These are phyloP conservation scores for Rhynchosporium agropyri DNA, from an alignment of 2,329 filamentous ascomycete species.

Conservation along the genomic window DNA sequence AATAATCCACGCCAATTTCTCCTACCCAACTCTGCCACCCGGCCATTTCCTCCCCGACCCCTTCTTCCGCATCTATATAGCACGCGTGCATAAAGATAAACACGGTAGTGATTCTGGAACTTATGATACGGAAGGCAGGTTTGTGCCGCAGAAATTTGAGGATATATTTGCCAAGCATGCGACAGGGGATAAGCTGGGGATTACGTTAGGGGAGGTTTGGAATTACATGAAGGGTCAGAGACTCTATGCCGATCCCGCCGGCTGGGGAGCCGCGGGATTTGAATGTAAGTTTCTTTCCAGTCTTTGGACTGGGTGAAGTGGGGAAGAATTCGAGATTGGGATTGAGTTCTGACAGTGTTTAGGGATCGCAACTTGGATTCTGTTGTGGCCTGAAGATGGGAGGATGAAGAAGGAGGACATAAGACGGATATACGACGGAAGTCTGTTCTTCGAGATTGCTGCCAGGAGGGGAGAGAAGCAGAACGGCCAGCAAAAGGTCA, in stretches of 20 bases:
- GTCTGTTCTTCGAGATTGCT: conserved; percentile 51
- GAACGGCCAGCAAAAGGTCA: conserved; percentile 1
- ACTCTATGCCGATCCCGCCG: conserved; percentile 48
- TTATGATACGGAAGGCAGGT: conserved; percentile 53
- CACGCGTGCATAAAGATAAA: conserved; percentile 44
- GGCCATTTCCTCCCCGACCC: conserved; percentile 47
- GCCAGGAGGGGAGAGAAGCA: conserved; percentile 34
- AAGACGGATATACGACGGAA: conserved; percentile 55
- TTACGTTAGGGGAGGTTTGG: conserved; percentile 45
- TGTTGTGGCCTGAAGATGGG: conserved; percentile 59
- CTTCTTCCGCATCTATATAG: conserved; percentile 44
- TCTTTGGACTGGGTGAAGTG: background rate
- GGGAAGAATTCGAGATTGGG: background rate
- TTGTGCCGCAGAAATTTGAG: conserved; percentile 53
- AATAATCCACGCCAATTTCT: conserved; percentile 55
- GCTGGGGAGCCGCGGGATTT: conserved; percentile 40
- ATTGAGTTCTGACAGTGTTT: background rate
- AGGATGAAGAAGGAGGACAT: conserved; percentile 60
- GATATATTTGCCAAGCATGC: conserved; percentile 54
- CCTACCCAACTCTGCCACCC: conserved; percentile 49
- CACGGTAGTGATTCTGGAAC: conserved; percentile 52
- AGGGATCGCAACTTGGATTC: conserved; percentile 53
- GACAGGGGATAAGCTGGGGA: conserved; percentile 43
- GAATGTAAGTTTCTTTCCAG: conserved; percentile 41
- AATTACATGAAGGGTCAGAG: conserved; percentile 47